Percentiles rank a stretch among this genome's conserved stretches.
phyloP scores from a whole-genome alignment of 1,139 yeast species.

The Saccharomyces hybrid region DNA sequence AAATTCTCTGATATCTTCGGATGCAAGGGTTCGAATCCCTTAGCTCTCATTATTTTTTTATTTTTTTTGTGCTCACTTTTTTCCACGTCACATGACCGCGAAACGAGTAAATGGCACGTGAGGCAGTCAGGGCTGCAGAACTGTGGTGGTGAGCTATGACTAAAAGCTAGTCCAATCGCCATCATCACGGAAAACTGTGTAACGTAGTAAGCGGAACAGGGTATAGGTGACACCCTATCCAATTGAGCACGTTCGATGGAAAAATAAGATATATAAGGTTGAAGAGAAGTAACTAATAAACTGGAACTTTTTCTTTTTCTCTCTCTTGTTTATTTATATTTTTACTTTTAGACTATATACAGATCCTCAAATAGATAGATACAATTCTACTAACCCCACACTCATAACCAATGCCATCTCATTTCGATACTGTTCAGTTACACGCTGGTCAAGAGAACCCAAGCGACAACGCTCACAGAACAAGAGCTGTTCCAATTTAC shows the following conservation, averaged over 20 bases:
- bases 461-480: constrained; percentile 46
- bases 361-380: not conserved
- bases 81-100: not conserved
- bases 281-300: not conserved
- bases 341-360: not conserved
- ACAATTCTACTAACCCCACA: not conserved
- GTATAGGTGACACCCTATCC: not conserved
- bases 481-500: constrained; percentile 91
- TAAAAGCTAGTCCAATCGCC: not conserved
- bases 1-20: constrained; percentile 9
- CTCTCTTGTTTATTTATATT: not conserved
- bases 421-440: constrained; percentile 84
- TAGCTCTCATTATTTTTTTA: constrained; percentile 8
- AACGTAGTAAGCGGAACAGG: not conserved
- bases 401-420: constrained; percentile 40
- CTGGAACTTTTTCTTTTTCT: not conserved
- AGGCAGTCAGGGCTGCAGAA: not conserved
- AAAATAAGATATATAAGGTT: not conserved
- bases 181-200: not conserved
- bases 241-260: not conserved
- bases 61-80: not conserved
- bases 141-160: not conserved
- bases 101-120: not conserved
- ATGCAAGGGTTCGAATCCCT: constrained; percentile 10
- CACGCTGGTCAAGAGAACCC: constrained; percentile 82